Conservation (phyloP, 83 land plant genomes). For the Picea abies region DNA sequence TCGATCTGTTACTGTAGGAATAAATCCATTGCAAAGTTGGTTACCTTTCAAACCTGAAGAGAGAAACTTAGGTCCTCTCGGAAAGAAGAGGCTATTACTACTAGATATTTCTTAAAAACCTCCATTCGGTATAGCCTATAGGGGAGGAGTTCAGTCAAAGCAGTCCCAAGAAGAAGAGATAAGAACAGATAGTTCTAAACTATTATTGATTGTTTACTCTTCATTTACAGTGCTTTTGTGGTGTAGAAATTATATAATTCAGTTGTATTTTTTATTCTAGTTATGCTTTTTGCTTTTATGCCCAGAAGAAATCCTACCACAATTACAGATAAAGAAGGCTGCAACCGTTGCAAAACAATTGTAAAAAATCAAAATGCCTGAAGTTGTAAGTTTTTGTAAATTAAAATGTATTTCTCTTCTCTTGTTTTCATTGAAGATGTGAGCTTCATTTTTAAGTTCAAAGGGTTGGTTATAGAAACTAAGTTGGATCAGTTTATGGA, state of each 20-base stretch:
- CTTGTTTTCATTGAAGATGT: background rate
- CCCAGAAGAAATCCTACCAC: conserved; percentile 59
- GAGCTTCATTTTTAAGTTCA: background rate
- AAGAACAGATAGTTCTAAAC: background rate
- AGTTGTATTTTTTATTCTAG: too few species aligned
- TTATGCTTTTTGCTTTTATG: conserved; percentile 6
- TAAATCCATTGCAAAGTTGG: conserved; percentile 23
- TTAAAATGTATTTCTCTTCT: background rate
- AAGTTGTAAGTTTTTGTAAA: conserved; percentile 62
- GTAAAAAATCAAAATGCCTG: conserved; percentile 83
- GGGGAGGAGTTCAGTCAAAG: conserved; percentile 44
- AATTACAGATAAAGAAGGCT: conserved; percentile 64
- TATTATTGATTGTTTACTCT: too few species aligned
- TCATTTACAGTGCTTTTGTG: too few species aligned
- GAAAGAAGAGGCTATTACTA: conserved; percentile 24
- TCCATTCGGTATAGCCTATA: background rate
- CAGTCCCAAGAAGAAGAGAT: conserved; percentile 70
- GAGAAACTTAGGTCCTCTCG: conserved; percentile 11
- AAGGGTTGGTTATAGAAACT: background rate
- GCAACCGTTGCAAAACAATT: conserved; percentile 73
- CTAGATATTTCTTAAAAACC: conserved; percentile 38
- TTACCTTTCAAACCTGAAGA: conserved; percentile 16
- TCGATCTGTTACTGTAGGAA: conserved; percentile 17
- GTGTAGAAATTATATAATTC: too few species aligned
- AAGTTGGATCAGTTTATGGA: background rate